These are phyloP conservation scores for Neckera pumila DNA, from an alignment of 225 moss, liverwort and hornwort species.

Conservation along the genomic window DNA sequence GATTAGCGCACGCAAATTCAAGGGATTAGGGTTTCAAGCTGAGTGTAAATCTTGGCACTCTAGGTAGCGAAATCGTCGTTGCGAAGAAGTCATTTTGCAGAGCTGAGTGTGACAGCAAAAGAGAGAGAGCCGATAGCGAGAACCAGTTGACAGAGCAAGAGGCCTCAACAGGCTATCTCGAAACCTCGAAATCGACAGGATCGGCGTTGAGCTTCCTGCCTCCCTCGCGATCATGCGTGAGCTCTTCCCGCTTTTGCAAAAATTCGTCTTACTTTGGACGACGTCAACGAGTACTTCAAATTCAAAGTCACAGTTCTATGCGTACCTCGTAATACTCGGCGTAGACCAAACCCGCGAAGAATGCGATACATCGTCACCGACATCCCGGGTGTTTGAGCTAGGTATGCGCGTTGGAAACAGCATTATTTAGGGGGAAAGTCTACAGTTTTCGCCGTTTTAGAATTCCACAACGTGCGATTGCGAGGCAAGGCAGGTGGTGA, in stretches of 20 bases:
- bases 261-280: constrained; percentile 15
- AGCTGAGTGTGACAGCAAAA: constrained; percentile 17
- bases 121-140: constrained; percentile 6
- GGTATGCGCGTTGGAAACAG: not conserved
- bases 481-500: not conserved
- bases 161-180: constrained; percentile 31
- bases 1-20: not conserved
- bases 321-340: not conserved
- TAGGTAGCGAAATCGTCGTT: not conserved
- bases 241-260: constrained; percentile 41
- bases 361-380: not conserved
- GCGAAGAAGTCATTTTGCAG: constrained; percentile 19
- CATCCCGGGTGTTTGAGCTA: not conserved
- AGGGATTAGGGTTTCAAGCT: not conserved
- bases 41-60: not conserved
- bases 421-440: not conserved
- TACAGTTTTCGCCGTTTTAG: too few species aligned
- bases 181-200: constrained; percentile 19
- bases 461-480: not conserved
- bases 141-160: constrained; percentile 41
- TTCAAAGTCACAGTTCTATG: not conserved
- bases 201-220: constrained; percentile 39
- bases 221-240: constrained; percentile 38
- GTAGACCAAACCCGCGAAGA: not conserved
- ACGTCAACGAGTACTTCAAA: not conserved